Evolutionary conservation across 148 eudicot genomes (phyloP).

Genomic region (Cornus kousa): DNA sequence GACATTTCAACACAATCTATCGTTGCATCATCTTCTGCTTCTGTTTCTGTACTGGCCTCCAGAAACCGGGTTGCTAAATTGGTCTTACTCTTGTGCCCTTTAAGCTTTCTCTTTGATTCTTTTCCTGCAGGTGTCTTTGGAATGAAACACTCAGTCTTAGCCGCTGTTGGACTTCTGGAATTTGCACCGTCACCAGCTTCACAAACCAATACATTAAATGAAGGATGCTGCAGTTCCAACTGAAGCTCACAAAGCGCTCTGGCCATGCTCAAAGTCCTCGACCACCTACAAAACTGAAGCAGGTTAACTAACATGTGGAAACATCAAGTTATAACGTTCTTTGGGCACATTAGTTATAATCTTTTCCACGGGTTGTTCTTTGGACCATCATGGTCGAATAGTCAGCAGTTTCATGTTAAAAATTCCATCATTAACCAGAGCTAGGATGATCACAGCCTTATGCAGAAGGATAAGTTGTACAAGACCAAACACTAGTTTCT

Average conservation of each 20-base stretch:
- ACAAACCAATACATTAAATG: slow-evolving; percentile 4
- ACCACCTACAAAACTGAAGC: slow-evolving; percentile 35
- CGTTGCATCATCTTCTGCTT: slow-evolving; percentile 8
- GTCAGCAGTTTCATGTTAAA: neutral
- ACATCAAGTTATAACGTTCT: neutral
- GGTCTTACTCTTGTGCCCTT: slow-evolving; percentile 12
- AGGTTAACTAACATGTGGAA: neutral
- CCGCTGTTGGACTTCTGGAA: slow-evolving; percentile 11
- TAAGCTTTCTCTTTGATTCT: slow-evolving; percentile 40
- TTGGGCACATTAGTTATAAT: too few relatives aligned
- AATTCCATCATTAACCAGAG: too few relatives aligned
- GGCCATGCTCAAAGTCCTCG: slow-evolving; percentile 56
- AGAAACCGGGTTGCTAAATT: slow-evolving; percentile 15
- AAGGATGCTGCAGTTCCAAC: slow-evolving; percentile 29
- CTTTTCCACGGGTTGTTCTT: neutral
- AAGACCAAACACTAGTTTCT: neutral
- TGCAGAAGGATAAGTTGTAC: neutral
- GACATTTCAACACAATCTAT: slow-evolving; percentile 3
- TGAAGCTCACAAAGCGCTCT: slow-evolving; percentile 55
- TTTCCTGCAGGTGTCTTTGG: slow-evolving; percentile 59
- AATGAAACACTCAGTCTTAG: slow-evolving; percentile 22
- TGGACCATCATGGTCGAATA: neutral
- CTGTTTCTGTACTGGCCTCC: slow-evolving; percentile 11
- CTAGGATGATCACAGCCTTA: neutral
- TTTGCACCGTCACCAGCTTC: slow-evolving; percentile 12